Base-by-base conservation (phyloP, 225 moss, liverwort and hornwort genomes). In the Marchantia paleacea region DNA sequence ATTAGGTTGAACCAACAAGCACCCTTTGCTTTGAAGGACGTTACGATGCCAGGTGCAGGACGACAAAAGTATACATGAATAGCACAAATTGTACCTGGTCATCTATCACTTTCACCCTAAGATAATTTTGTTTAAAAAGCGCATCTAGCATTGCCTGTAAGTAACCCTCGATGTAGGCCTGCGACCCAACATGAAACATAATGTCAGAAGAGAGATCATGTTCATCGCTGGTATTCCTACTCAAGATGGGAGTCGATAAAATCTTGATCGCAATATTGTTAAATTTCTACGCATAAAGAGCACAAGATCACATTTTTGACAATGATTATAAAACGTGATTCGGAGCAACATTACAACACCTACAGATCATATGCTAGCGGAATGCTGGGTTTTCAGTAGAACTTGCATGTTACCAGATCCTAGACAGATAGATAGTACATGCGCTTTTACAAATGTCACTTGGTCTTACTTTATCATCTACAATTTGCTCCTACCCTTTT, bases 81-180 rank as follows among this genome's bases (percentile, higher is more conserved):
- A 52, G 10, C 22, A 30, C 10, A 11, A 4, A 22, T 10, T 26
- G 12, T 64, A 97, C 97, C 93, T 92, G 91, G 84, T 99, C 97
- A 73, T 95, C 95, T 8, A 89, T 86, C 39, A 94, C 97, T 86
- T 99, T 95, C 81, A 99, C 97, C 86, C 92, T 90, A 78, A 99
- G 86, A 80, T 95, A 99, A 75, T 95, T 93, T 83, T 99, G 97
- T 80, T 94, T 95, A 68, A 92, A 99, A 88, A 88, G 84, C 79
- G 91, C 81, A 88, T 99, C 97, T 80, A 95, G 81, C 92, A 90
- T 95, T 52, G 95, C 97, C 79, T 99, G 97, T 89, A 99, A 85
- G 80, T 99, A 99, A 71, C 97, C 97, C 82, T 95, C 97, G 22
- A 99, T 89, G 79, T 99, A 99, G 30, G 92, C 97, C 95, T 96